phyloP scores from a whole-genome alignment of 2,329 filamentous ascomycete species.

The Bipolaris bicolor region DNA sequence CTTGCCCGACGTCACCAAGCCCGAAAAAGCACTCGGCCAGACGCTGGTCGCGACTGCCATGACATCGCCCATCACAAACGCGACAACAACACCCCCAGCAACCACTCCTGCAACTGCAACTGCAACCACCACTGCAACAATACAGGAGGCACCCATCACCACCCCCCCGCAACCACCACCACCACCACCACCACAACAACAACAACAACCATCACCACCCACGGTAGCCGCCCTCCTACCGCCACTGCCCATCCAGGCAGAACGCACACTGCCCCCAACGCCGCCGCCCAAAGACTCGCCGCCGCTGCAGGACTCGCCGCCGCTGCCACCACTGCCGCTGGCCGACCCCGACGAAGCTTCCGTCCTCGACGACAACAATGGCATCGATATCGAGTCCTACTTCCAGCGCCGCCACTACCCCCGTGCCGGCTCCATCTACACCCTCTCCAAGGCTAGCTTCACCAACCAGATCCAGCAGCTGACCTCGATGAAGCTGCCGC shows the following conservation, averaged over 20 bases:
- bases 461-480: slow-evolving; percentile 91
- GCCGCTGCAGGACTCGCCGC: slow-evolving; percentile 14
- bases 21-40: slow-evolving; percentile 56
- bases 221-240: background rate
- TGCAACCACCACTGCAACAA: slow-evolving; percentile 41
- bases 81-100: slow-evolving; percentile 48
- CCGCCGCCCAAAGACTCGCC: slow-evolving; percentile 17
- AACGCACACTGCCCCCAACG: slow-evolving; percentile 4
- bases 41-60: slow-evolving; percentile 37
- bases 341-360: slow-evolving; percentile 34
- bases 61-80: slow-evolving; percentile 48
- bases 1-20: slow-evolving; percentile 73
- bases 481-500: slow-evolving; percentile 86
- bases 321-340: slow-evolving; percentile 47
- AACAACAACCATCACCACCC: too few species aligned
- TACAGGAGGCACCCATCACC: slow-evolving; percentile 2
- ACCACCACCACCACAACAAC: slow-evolving; percentile 20
- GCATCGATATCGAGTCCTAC: slow-evolving; percentile 63
- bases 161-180: slow-evolving; percentile 36
- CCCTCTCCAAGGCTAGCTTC: slow-evolving; percentile 88
- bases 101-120: slow-evolving; percentile 13
- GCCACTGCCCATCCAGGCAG: background rate
- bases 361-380: slow-evolving; percentile 45
- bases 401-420: slow-evolving; percentile 69
- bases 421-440: slow-evolving; percentile 83